phyloP scores from a whole-genome alignment of 257 asterid species.

The Oldenlandia corymbosa region DNA sequence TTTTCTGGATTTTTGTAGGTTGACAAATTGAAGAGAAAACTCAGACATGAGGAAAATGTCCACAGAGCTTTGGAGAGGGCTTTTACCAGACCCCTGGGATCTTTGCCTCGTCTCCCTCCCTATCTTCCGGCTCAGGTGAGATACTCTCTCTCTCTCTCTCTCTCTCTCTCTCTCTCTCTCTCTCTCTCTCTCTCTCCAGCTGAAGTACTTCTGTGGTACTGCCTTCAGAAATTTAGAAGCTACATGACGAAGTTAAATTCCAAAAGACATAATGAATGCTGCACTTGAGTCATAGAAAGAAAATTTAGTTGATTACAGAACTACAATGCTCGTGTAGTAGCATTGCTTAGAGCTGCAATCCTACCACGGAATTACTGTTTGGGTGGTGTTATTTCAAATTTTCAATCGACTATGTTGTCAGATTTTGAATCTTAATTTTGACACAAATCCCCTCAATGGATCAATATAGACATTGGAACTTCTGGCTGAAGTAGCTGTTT shows the following conservation, averaged over 20 bases:
- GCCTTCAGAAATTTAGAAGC: background rate
- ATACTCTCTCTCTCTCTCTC: constrained; percentile 10
- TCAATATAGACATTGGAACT: constrained; percentile 75
- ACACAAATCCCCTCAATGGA: constrained; percentile 14
- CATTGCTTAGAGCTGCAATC: background rate
- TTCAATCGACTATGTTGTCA: background rate
- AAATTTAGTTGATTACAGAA: background rate
- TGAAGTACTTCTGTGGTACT: background rate
- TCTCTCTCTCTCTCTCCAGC: too few relatives aligned
- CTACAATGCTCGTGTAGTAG: background rate
- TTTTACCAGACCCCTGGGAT: constrained; percentile 80
- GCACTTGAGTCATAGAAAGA: background rate
- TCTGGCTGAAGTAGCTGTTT: constrained; percentile 92
- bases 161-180: too few relatives aligned
- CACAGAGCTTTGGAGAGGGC: constrained; percentile 95
- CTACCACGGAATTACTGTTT: background rate
- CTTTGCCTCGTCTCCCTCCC: constrained; percentile 93
- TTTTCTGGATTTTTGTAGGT: constrained; percentile 40
- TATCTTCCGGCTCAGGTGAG: constrained; percentile 81
- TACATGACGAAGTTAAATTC: too few relatives aligned
- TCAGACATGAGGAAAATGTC: constrained; percentile 84
- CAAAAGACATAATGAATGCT: background rate
- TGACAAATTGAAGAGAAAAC: constrained; percentile 80
- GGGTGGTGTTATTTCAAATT: background rate
- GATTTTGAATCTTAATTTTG: background rate